These are phyloP conservation scores for Colletotrichum sp. DNA, from an alignment of 2,329 filamentous ascomycete species.

Conservation along the genomic window DNA sequence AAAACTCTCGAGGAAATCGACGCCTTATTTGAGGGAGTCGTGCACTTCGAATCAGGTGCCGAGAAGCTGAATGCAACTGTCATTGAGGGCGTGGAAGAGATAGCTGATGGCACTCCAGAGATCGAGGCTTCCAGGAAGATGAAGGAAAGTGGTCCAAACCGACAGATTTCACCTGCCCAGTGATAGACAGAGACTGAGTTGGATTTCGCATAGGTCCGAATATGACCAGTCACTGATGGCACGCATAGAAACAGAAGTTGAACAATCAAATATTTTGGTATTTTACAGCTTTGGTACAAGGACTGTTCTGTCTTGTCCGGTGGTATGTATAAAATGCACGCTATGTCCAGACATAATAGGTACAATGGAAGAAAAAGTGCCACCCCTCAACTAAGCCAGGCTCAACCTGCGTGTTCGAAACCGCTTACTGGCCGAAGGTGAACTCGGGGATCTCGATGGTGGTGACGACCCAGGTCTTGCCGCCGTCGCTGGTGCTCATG, in stretches of 20 bases:
- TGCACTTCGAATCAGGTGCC: not conserved
- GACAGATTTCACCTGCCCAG: not conserved
- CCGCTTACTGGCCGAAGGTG: conserved; percentile 7
- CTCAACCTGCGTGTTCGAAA: not conserved
- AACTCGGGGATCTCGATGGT: conserved; percentile 17
- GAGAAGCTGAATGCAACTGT: not conserved
- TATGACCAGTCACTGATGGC: not conserved
- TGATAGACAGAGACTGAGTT: not conserved
- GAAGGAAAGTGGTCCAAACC: not conserved
- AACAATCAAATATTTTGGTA: not conserved
- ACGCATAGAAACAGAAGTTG: not conserved
- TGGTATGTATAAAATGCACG: not conserved
- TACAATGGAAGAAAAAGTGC: not conserved
- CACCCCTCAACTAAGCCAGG: not conserved
- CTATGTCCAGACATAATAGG: not conserved
- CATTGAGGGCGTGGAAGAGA: not conserved
- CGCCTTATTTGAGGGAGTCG: not conserved
- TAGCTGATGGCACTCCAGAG: not conserved
- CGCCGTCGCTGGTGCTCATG: conserved; percentile 11
- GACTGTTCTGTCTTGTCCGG: not conserved
- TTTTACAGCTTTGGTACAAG: not conserved
- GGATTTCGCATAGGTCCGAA: not conserved
- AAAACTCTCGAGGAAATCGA: not conserved
- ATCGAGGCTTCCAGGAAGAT: not conserved
- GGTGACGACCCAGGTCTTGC: conserved; percentile 12